Evolutionary conservation across 495 filamentous ascomycete genomes (phyloP), one percentile per base, ranked within the genome.

Genomic region (Talaromyces ruber): DNA sequence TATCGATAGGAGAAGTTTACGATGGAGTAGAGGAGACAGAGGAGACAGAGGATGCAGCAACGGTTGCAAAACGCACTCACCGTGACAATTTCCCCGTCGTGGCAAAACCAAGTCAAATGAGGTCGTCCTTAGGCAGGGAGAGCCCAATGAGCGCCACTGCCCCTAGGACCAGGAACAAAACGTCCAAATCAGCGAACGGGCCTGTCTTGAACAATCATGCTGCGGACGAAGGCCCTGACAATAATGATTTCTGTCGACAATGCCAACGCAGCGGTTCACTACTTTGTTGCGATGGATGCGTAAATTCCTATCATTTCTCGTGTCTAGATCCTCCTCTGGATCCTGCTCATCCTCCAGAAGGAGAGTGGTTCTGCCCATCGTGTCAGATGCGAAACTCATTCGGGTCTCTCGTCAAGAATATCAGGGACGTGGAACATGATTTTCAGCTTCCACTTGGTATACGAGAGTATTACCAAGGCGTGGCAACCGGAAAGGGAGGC

Each of bases 281-380:
- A 26, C 76, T 98, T 62, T 97, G 93, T 75, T 98, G 94, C 72
- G 94, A 98, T 72, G 88, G 88, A 54, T 98, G 94, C 76, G 81
- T 83, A 18, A 84, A 88, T 52, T 88, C 91, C 0, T 97, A 92
- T 73, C 94, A 98, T 71, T 91, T 92, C 68, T 77, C 78, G 51
- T 98, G 94, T 71, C 77, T 92, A 51, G 86, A 93, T 67, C 92
- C 93, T 59, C 88, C 91, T 5, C 74, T 92, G 64, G 79, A 84
- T 55, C 76, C 82, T 51, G 79, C 84, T 22, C 76, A 80, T 58
- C 79, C 84, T 54, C 86, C 88, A 45, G 82, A 88, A 34, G 87
- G 85, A 22, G 85, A 90, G 64, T 98, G 91, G 89, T 93, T 82
- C 65, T 98, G 94, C 74, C 87, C 87, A 64, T 80, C 80, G 58